A percentile compares a stretch with the other conserved stretches of the same genome.
Evolutionary conservation across 176 grass and related monocot genomes (phyloP).

Genomic region (Leersia perrieri): DNA sequence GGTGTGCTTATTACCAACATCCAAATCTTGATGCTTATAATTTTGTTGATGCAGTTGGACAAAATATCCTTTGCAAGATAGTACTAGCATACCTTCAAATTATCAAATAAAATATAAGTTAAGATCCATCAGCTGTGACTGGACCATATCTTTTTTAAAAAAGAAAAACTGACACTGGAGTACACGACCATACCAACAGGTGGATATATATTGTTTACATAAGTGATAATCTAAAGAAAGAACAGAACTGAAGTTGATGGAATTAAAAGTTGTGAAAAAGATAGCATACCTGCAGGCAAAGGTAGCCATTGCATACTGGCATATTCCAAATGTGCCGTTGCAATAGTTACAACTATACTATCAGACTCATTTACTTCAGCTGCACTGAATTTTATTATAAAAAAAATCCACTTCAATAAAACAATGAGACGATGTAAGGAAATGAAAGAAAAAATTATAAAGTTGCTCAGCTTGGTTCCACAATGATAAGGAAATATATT

Average conservation of each 20-base stretch:
- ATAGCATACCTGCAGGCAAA: not conserved
- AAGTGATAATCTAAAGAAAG: not conserved
- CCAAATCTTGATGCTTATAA: not conserved
- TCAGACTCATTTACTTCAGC: not conserved
- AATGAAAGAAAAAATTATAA: not conserved
- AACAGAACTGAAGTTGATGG: not conserved
- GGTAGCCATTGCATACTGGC: not conserved
- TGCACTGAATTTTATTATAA: not conserved
- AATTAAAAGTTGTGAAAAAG: not conserved
- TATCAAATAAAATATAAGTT: not conserved
- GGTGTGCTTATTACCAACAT: conserved; percentile 2
- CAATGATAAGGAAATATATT: not conserved
- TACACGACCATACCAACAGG: not conserved
- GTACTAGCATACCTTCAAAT: not conserved
- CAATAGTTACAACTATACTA: not conserved
- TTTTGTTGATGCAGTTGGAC: conserved; percentile 2
- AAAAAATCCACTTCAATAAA: not conserved
- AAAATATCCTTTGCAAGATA: not conserved
- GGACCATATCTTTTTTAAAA: not conserved
- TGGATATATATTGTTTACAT: not conserved
- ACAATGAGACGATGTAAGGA: not conserved
- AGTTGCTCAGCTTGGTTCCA: not conserved
- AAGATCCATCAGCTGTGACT: not conserved
- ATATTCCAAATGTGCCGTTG: not conserved
- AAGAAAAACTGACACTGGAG: not conserved